phyloP scores from a whole-genome alignment of 2,329 filamentous ascomycete species.

The Cercospora nicotianae region DNA sequence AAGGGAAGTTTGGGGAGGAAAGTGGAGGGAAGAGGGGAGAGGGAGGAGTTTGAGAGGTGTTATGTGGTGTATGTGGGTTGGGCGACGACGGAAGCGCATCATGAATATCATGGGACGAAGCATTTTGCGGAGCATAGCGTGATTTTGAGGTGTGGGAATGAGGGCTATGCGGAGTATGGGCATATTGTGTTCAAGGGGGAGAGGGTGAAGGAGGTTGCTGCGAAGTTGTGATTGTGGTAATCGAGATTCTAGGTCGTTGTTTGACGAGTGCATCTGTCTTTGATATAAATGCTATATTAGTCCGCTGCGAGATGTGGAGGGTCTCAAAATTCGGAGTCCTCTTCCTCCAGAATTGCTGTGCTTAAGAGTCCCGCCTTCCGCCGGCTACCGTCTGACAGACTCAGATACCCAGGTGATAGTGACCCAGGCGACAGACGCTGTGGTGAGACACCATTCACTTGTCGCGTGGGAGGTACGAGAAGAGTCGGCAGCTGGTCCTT shows the following conservation, averaged over 20 bases:
- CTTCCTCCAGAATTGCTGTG: slow-evolving; percentile 72
- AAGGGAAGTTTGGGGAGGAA: slow-evolving; percentile 13
- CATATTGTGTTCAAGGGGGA: background rate
- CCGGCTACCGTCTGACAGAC: slow-evolving; percentile 34
- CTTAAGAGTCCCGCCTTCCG: slow-evolving; percentile 56
- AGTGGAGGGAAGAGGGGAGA: background rate
- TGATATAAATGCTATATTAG: background rate
- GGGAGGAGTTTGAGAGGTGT: slow-evolving; percentile 8
- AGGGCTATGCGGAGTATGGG: slow-evolving; percentile 16
- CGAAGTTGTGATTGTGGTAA: background rate
- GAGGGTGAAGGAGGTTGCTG: background rate
- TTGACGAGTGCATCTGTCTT: background rate
- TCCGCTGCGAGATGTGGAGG: background rate
- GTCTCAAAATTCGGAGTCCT: slow-evolving; percentile 55
- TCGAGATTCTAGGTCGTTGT: background rate
- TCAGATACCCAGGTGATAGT: slow-evolving; percentile 26
- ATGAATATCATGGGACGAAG: slow-evolving; percentile 19
- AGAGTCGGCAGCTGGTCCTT: slow-evolving; percentile 17
- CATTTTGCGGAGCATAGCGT: slow-evolving; percentile 18
- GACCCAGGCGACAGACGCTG: slow-evolving; percentile 22
- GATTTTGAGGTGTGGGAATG: slow-evolving; percentile 20
- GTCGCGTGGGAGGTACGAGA: background rate
- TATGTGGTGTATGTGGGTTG: slow-evolving; percentile 20
- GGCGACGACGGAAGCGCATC: slow-evolving; percentile 17
- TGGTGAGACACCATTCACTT: slow-evolving; percentile 12